Evolutionary conservation across 345 rosid genomes (phyloP).

Genomic region (Salix arbutifolia): DNA sequence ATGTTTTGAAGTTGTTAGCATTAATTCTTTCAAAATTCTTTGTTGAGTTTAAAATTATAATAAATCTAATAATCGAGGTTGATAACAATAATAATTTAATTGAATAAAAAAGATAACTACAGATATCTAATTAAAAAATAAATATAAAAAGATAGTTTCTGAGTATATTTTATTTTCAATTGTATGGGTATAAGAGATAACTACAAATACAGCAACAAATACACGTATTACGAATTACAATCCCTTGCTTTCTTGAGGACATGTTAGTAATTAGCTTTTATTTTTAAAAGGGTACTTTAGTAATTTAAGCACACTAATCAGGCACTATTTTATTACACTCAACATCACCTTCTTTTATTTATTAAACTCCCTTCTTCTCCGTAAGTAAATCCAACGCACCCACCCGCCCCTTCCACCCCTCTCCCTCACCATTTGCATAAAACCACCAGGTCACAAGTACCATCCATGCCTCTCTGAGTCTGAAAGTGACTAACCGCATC

Average conservation of each 20-base stretch:
- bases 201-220: too few species aligned
- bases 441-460: background rate
- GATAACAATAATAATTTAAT: too few species aligned
- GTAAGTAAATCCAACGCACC: conserved; percentile 3
- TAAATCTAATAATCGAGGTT: too few species aligned
- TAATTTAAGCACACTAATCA: background rate
- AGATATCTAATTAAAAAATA: too few species aligned
- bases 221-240: too few species aligned
- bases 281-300: background rate
- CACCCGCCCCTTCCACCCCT: background rate
- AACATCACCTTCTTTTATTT: background rate
- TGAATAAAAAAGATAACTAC: too few species aligned
- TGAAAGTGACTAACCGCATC: conserved; percentile 7
- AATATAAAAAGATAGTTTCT: too few species aligned
- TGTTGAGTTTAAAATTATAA: too few species aligned
- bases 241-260: background rate
- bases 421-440: background rate
- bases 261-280: background rate
- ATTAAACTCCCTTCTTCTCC: background rate
- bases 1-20: too few species aligned
- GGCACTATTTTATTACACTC: background rate
- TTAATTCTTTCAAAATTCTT: too few species aligned
- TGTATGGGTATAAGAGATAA: too few species aligned
- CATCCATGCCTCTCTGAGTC: background rate
- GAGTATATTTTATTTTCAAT: too few species aligned